Conservation (phyloP, 2,329 filamentous ascomycete genomes). For the Plectosphaerella plurivora region DNA sequence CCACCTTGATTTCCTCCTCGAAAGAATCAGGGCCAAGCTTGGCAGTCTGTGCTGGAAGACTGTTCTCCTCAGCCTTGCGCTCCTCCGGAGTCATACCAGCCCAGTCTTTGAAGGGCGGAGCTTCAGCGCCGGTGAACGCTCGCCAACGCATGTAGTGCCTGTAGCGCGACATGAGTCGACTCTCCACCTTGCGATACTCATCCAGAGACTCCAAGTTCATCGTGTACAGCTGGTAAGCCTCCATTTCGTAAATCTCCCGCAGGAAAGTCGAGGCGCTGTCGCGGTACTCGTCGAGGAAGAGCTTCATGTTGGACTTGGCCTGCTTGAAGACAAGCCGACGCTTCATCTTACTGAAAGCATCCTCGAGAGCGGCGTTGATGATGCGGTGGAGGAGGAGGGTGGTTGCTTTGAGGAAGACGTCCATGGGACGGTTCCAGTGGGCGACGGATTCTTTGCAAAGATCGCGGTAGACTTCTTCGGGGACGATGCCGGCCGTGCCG, state of each 20-base stretch:
- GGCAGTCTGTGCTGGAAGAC: slow-evolving; percentile 33
- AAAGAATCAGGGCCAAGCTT: slow-evolving; percentile 56
- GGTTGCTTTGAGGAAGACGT: slow-evolving; percentile 41
- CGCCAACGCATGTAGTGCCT: slow-evolving; percentile 46
- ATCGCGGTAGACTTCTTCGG: slow-evolving; percentile 55
- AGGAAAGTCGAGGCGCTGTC: slow-evolving; percentile 31
- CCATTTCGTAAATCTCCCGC: slow-evolving; percentile 43
- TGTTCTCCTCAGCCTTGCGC: slow-evolving; percentile 34
- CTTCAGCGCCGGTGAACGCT: slow-evolving; percentile 21
- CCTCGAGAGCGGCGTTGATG: slow-evolving; percentile 40
- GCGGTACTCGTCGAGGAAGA: slow-evolving; percentile 37
- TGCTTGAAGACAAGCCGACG: slow-evolving; percentile 46
- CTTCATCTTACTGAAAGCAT: slow-evolving; percentile 40
- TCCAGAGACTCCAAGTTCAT: slow-evolving; percentile 46
- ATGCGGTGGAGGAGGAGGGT: slow-evolving; percentile 41
- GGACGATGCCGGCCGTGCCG: slow-evolving; percentile 54
- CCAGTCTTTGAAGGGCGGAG: slow-evolving; percentile 26
- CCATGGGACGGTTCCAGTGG: slow-evolving; percentile 53
- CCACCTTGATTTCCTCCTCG: slow-evolving; percentile 54
- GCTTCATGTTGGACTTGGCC: slow-evolving; percentile 34
- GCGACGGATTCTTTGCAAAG: slow-evolving; percentile 52
- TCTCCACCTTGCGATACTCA: slow-evolving; percentile 40
- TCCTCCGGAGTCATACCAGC: slow-evolving; percentile 45
- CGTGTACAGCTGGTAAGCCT: slow-evolving; percentile 53
- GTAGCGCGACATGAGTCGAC: slow-evolving; percentile 37